Evolutionary conservation across 345 rosid species (phyloP).

Genomic region (Balakata baccata): DNA sequence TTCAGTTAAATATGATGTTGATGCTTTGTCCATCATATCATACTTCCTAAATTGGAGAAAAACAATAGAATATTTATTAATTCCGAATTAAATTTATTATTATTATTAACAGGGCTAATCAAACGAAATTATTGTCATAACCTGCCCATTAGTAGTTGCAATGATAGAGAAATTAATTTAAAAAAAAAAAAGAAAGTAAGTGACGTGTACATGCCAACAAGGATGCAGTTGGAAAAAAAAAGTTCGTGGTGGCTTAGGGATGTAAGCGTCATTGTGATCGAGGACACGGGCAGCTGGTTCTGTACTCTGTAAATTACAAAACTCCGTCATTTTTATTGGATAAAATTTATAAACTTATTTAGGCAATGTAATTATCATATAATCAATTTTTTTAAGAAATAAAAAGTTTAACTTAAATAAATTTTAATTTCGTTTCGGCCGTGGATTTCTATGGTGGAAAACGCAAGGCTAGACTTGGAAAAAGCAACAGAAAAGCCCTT

Average conservation of each 20-base stretch:
- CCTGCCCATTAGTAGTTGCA: too few species aligned
- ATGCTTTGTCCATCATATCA: too few species aligned
- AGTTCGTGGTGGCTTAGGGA: not conserved
- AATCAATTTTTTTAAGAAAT: too few species aligned
- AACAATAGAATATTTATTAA: too few species aligned
- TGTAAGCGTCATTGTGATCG: conserved; percentile 28
- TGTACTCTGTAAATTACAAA: not conserved
- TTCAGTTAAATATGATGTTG: too few species aligned
- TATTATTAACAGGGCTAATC: too few species aligned
- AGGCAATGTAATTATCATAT: too few species aligned
- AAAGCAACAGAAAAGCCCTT: conserved; percentile 8
- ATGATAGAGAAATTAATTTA: too few species aligned
- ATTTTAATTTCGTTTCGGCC: conserved; percentile 11
- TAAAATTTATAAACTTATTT: too few species aligned
- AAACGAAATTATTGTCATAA: too few species aligned
- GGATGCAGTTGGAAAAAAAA: not conserved
- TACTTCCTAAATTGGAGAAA: too few species aligned
- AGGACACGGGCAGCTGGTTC: conserved; percentile 34
- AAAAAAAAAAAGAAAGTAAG: not conserved
- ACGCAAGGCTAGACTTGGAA: conserved; percentile 30
- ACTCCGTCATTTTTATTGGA: not conserved
- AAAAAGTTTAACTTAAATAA: not conserved
- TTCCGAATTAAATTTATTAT: too few species aligned
- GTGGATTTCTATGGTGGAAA: conserved; percentile 46
- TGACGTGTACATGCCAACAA: conserved; percentile 1